A percentile compares a stretch with the other conserved stretches of the same genome.
Evolutionary conservation across 768 basidiomycete genomes (phyloP).

Genomic region (Boletus tomentosulus): DNA sequence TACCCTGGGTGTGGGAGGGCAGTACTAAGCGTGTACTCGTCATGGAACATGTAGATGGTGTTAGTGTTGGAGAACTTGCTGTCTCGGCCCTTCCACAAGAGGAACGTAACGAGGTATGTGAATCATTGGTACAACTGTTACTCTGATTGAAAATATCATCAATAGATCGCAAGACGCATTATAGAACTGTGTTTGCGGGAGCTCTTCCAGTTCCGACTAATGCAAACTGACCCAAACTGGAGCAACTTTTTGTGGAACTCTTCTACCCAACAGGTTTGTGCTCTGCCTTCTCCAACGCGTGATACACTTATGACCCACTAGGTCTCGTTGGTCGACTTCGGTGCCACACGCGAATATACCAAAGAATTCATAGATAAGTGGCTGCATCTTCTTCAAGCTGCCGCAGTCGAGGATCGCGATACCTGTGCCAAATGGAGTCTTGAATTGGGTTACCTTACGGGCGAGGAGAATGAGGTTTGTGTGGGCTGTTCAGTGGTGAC

Average conservation of each 20-base stretch:
- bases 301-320: constrained; percentile 23
- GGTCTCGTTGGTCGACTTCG: constrained; percentile 93
- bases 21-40: constrained; percentile 83
- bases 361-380: constrained; percentile 86
- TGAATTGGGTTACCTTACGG: constrained; percentile 87
- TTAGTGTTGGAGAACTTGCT: constrained; percentile 68
- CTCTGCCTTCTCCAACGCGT: background rate
- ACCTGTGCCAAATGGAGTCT: constrained; percentile 70
- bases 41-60: constrained; percentile 81
- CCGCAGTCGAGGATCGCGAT: constrained; percentile 60
- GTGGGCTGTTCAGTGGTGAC: background rate
- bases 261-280: constrained; percentile 51
- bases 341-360: constrained; percentile 85
- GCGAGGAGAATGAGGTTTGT: constrained; percentile 73
- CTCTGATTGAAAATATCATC: background rate
- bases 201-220: constrained; percentile 83
- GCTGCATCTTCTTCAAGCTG: constrained; percentile 79
- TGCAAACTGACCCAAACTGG: constrained; percentile 99
- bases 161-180: constrained; percentile 77
- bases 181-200: constrained; percentile 86
- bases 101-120: constrained; percentile 67
- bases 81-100: constrained; percentile 53
- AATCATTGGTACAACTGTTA: background rate
- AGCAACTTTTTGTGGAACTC: constrained; percentile 93
- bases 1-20: constrained; percentile 83